Evolutionary conservation across 805 yeast genomes (phyloP).

Genomic region (Saturnispora ahearnii): DNA sequence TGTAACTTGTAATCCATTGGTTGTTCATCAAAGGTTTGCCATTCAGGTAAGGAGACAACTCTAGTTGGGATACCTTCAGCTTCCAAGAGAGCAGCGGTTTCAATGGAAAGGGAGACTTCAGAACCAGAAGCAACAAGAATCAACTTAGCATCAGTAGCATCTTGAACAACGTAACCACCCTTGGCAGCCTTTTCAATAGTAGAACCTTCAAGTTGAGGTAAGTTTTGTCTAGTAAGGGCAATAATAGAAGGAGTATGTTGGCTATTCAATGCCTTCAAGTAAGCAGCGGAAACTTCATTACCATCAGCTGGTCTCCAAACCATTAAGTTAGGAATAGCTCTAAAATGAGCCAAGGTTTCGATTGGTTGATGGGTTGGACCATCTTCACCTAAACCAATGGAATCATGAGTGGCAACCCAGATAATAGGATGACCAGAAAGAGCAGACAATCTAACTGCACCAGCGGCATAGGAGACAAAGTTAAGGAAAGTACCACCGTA

Average conservation of each 20-base stretch:
- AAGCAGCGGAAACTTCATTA: slow-evolving; percentile 81
- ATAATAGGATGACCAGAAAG: slow-evolving; percentile 74
- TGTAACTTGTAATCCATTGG: slow-evolving; percentile 67
- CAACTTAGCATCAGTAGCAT: slow-evolving; percentile 53
- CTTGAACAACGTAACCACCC: slow-evolving; percentile 84
- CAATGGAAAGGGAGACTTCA: slow-evolving; percentile 78
- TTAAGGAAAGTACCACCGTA: slow-evolving; percentile 98
- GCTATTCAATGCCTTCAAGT: slow-evolving; percentile 53
- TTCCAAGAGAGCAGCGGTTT: slow-evolving; percentile 66
- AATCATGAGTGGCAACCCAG: slow-evolving; percentile 87
- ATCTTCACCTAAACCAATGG: slow-evolving; percentile 87
- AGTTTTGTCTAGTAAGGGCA: slow-evolving; percentile 78
- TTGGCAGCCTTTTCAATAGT: slow-evolving; percentile 81
- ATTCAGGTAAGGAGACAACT: slow-evolving; percentile 91
- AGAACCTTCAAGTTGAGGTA: slow-evolving; percentile 91
- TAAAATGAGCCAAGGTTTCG: slow-evolving; percentile 77
- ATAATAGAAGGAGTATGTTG: slow-evolving; percentile 61
- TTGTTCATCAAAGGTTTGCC: slow-evolving; percentile 82
- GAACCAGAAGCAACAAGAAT: slow-evolving; percentile 90
- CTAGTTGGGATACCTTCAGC: slow-evolving; percentile 60
- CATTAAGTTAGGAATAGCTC: slow-evolving; percentile 73
- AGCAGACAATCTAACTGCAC: slow-evolving; percentile 81
- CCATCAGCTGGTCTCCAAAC: slow-evolving; percentile 95
- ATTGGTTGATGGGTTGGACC: slow-evolving; percentile 94
- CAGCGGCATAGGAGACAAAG: slow-evolving; percentile 77